Evolutionary conservation across 108 stramenopile genomes (phyloP), one percentile per base, ranked within the genome.

Genomic region (Hondaea fermentalgiana): DNA sequence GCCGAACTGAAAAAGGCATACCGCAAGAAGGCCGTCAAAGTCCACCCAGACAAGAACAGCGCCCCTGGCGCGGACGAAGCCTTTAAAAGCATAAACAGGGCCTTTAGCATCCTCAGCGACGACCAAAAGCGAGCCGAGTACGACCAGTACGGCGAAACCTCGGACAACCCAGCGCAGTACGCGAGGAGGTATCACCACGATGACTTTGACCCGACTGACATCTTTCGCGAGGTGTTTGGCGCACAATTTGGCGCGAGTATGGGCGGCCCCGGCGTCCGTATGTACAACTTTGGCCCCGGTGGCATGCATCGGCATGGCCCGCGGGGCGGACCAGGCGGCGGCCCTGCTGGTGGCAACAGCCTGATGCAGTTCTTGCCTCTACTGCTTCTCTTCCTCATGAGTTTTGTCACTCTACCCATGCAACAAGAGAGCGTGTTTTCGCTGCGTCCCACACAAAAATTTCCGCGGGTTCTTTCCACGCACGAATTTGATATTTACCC

Each of bases 31-130:
- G 88, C 88, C 14, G 16, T 71, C 35, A 71, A 88, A 87, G 28
- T 71, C 14, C 88, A 88, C 72, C 88, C 88, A 28, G 88, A 88
- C 55, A 88, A 88, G 28, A 88, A 88, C 72, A 76, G 64, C 19
- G 44, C 72, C 14, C 88, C 88, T 42, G 88, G 72, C 16, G 88
- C 88, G 17, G 72, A 88, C 53, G 88, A 88, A 28, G 72, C 47
- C 16, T 88, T 88, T 49, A 88, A 83, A 23, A 53, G 51, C 49
- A 83, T 83, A 43, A 83, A 83, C 51, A 47, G 23, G 12, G 76
- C 76, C 2, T 83, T 53, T 3, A 53, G 76, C 51, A 83, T 83
- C 51, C 51, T 83, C 3, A 83, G 76, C 76, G 76, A 83, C 28
- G 76, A 28, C 76, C 45, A 83, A 17, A 83, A 83, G 23, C 12